These are phyloP conservation scores for Paraphysoderma sedebokerense DNA, from an alignment of 371 early-diverging fungal species.

Conservation along the genomic window DNA sequence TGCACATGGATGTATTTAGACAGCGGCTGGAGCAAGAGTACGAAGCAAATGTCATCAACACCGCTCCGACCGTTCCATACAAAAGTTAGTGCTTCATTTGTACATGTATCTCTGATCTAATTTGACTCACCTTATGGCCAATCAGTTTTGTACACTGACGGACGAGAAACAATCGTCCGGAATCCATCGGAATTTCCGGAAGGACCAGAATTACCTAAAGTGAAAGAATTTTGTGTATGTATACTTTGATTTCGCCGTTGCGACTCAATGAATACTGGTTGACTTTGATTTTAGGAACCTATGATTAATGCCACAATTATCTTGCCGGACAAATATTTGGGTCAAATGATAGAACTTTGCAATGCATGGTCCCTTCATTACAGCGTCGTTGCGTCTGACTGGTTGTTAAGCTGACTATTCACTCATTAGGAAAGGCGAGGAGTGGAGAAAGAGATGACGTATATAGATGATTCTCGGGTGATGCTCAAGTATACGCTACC, in stretches of 20 bases:
- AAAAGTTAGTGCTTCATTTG: constrained; percentile 17
- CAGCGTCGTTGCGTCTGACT: neutral
- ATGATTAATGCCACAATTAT: constrained; percentile 83
- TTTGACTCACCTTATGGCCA: neutral
- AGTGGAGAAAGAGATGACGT: constrained; percentile 65
- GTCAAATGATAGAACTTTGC: constrained; percentile 76
- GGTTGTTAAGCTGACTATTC: neutral
- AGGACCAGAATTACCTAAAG: constrained; percentile 39
- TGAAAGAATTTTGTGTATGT: no score
- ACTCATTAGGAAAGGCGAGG: constrained; percentile 42
- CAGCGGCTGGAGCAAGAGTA: constrained; percentile 92
- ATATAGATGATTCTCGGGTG: constrained; percentile 68
- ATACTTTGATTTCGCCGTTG: no score
- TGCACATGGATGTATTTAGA: constrained; percentile 95
- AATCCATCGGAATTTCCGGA: constrained; percentile 91
- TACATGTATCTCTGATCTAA: neutral
- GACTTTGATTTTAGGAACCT: constrained; percentile 87
- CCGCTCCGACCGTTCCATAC: constrained; percentile 86
- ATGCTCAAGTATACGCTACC: constrained; percentile 78
- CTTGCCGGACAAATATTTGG: constrained; percentile 81
- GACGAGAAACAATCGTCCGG: constrained; percentile 37
- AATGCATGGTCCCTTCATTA: constrained; percentile 29
- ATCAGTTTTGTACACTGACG: constrained; percentile 34
- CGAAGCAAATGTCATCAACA: constrained; percentile 74
- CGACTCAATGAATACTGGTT: no score